These are phyloP conservation scores for Cyclotella kingstonii DNA, from an alignment of 108 stramenopile species.

Conservation along the genomic window DNA sequence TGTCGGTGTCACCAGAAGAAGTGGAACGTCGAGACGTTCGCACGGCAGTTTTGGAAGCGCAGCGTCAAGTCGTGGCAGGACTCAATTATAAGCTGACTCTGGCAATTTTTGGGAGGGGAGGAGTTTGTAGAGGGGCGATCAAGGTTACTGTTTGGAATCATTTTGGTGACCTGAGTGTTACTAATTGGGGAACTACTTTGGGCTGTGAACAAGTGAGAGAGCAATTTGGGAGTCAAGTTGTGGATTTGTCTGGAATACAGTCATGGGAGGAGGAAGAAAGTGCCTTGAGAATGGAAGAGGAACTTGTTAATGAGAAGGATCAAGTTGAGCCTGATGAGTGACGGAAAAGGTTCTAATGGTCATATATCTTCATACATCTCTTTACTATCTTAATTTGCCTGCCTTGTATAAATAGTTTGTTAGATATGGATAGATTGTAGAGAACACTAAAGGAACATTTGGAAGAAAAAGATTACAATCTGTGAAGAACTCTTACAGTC, in stretches of 20 bases:
- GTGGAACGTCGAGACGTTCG: neutral
- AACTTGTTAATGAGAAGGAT: slow-evolving; percentile 1
- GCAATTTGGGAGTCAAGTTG: slow-evolving; percentile 3
- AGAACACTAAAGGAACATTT: neutral
- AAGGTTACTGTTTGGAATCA: slow-evolving; percentile 16
- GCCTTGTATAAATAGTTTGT: neutral
- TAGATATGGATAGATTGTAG: neutral
- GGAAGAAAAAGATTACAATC: slow-evolving; percentile 1
- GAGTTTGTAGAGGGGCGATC: slow-evolving; percentile 17
- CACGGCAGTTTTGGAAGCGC: neutral
- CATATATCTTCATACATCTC: no score
- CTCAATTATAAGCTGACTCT: slow-evolving; percentile 28
- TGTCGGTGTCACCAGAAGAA: neutral
- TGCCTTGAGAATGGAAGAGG: slow-evolving; percentile 9
- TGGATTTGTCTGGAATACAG: neutral
- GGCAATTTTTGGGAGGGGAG: no score
- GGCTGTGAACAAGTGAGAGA: slow-evolving; percentile 13
- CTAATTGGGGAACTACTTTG: slow-evolving; percentile 7
- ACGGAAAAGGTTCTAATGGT: no score
- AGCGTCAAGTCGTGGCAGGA: slow-evolving; percentile 19
- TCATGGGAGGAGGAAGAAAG: neutral
- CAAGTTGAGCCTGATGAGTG: slow-evolving; percentile 15
- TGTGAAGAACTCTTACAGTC: no score
- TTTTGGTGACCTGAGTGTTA: slow-evolving; percentile 12
- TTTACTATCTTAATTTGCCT: no score